Evolutionary conservation across 2,329 filamentous ascomycete species (phyloP).

Genomic region (Phaeophleospora eucalypticola): DNA sequence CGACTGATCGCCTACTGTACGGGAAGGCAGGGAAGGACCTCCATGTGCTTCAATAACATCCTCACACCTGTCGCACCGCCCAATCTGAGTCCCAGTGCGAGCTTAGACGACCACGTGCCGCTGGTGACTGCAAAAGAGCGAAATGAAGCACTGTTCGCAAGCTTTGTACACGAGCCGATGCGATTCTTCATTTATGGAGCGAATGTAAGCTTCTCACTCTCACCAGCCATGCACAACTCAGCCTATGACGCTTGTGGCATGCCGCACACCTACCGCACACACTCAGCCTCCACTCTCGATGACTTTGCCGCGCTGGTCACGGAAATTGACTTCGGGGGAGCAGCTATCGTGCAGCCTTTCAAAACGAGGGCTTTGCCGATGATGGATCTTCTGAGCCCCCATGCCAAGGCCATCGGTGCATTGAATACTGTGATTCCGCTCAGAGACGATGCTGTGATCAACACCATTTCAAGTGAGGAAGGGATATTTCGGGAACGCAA

Average conservation of each 20-base stretch:
- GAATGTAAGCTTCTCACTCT: conserved; percentile 67
- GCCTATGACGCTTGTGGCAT: conserved; percentile 65
- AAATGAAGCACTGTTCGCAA: conserved; percentile 61
- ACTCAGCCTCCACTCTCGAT: conserved; percentile 59
- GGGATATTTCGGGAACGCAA: conserved; percentile 57
- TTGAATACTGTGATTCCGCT: conserved; percentile 73
- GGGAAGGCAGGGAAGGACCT: conserved; percentile 58
- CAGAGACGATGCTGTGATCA: conserved; percentile 48
- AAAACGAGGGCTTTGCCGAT: conserved; percentile 66
- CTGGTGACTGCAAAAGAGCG: conserved; percentile 60
- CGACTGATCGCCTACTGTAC: conserved; percentile 48
- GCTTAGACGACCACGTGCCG: conserved; percentile 24
- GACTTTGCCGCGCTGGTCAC: conserved; percentile 55
- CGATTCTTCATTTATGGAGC: conserved; percentile 72
- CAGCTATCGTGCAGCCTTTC: conserved; percentile 68
- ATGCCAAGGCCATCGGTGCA: conserved; percentile 70
- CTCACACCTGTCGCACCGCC: conserved; percentile 53
- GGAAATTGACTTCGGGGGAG: conserved; percentile 66
- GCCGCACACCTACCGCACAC: conserved; percentile 62
- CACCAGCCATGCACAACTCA: conserved; percentile 72
- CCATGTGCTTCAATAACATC: conserved; percentile 62
- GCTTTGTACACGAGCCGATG: conserved; percentile 64
- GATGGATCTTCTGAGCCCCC: conserved; percentile 63
- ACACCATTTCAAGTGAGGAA: conserved; percentile 42
- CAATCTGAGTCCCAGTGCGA: conserved; percentile 4